Evolutionary conservation across 2,329 filamentous ascomycete species (phyloP), one percentile per base, ranked within the genome.

Genomic region (Canariomyces notabilis): DNA sequence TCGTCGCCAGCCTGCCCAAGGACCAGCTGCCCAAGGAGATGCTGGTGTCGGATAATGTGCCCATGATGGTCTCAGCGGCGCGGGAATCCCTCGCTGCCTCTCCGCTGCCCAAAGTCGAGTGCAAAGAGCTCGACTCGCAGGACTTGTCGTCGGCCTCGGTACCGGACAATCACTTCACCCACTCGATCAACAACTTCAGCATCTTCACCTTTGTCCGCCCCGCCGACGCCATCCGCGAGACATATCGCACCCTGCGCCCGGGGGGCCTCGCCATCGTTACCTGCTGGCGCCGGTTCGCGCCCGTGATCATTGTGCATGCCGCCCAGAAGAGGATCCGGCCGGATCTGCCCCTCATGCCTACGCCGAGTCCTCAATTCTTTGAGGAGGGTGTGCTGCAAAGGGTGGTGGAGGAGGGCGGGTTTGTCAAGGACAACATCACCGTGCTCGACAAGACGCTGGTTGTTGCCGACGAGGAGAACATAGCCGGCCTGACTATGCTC

Each of bases 161-260:
- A 5, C 31, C 54, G 0, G 50, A 56, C 7, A 43, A 37, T n/a
- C 15, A 29, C 37, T 48, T 56, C 31, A 57, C 57, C 0, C 62
- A 65, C 46, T 55, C 45, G 12, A 56, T 65, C 42, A 51, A 57
- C 40, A 64, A 61, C 47, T 61, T 64, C 18, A 63, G 61, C 47
- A 50, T 63, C 22, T 65, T 60, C 37, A 59, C 59, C 8, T 54
- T 65, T 16, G 33, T 48, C 2, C 42, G 56, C 14, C 59, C 56
- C 1, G 37, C 51, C 6, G 49, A 53, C 2, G 58, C 52, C n/a
- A 32, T 66, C 0, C 42, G 48, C 6, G 64, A 65, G 42, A 61
- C 59, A 3, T 36, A 59, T 32, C 61, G 61, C 4, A 64, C 64
- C 3, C 52, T 66, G 11, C 18, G 52, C n/a, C 55, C 57, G 4